phyloP scores from a whole-genome alignment of 108 stramenopile species.

The Cyclostephanos invisitatus region DNA sequence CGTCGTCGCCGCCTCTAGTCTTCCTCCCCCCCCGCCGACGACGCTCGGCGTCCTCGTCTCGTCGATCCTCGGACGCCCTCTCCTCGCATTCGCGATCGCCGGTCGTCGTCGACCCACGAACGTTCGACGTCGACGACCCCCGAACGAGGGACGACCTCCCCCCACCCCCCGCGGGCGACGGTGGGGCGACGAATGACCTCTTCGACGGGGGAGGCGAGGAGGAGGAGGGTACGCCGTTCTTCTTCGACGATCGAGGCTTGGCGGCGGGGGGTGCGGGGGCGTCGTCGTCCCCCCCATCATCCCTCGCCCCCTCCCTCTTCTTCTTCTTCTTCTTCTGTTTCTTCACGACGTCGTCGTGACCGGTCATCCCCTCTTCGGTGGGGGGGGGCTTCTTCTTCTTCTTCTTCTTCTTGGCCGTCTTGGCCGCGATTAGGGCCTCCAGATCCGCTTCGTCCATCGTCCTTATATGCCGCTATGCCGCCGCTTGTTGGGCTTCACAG shows the following conservation, averaged over 20 bases:
- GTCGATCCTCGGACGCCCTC: background rate
- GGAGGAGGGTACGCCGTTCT: background rate
- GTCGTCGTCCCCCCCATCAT: background rate
- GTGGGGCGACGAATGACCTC: too few species aligned
- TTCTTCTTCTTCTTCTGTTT: constrained; percentile 32
- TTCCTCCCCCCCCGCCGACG: too few species aligned
- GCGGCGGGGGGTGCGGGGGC: background rate
- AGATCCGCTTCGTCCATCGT: constrained; percentile 12
- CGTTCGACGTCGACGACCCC: background rate
- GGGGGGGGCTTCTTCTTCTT: background rate
- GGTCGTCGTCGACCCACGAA: background rate
- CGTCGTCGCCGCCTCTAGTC: too few species aligned
- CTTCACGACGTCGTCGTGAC: constrained; percentile 5
- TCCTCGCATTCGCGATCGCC: background rate
- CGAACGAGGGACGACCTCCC: too few species aligned
- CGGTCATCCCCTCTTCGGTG: background rate
- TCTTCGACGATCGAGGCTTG: too few species aligned
- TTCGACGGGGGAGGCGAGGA: background rate
- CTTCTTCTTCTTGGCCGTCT: constrained; percentile 14
- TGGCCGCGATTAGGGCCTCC: constrained; percentile 21
- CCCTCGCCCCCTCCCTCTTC: constrained; percentile 10
- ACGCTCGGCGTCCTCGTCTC: too few species aligned
- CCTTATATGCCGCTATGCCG: background rate
- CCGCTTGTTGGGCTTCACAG: too few species aligned
- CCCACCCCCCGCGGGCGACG: too few species aligned